These are phyloP conservation scores for Trichoderma oligosporum DNA, from an alignment of 2,329 filamentous ascomycete genomes.

Conservation along the genomic window DNA sequence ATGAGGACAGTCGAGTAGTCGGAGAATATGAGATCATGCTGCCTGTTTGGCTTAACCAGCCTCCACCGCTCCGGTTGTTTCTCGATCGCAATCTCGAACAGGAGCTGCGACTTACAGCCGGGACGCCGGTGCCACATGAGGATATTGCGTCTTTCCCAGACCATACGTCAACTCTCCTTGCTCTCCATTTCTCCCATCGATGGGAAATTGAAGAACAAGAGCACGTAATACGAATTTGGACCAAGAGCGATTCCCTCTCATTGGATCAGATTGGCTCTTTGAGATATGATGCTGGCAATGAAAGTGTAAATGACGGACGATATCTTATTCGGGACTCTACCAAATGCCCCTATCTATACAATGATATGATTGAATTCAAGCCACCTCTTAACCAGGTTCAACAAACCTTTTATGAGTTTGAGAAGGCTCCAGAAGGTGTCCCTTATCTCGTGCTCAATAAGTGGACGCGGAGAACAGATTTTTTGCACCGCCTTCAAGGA, in stretches of 20 bases:
- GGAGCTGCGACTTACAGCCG: constrained; percentile 28
- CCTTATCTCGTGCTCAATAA: constrained; percentile 48
- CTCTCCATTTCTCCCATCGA: constrained; percentile 48
- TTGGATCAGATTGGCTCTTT: constrained; percentile 32
- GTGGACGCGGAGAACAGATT: constrained; percentile 56
- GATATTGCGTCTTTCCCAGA: constrained; percentile 31
- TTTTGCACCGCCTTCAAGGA: constrained; percentile 45
- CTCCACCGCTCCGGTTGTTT: constrained; percentile 39
- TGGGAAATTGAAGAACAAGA: constrained; percentile 37
- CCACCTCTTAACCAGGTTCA: constrained; percentile 42
- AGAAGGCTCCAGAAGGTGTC: constrained; percentile 39
- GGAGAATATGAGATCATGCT: constrained; percentile 43
- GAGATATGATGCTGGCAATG: constrained; percentile 27
- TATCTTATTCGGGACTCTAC: constrained; percentile 41
- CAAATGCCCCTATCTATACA: constrained; percentile 40
- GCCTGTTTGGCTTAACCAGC: constrained; percentile 40
- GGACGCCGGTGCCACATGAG: constrained; percentile 21
- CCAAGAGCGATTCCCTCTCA: constrained; percentile 26
- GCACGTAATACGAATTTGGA: constrained; percentile 44
- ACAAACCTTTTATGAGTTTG: constrained; percentile 35
- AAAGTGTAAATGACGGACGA: constrained; percentile 23
- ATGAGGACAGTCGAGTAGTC: constrained; percentile 30
- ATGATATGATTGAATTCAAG: constrained; percentile 41
- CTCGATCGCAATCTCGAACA: constrained; percentile 37
- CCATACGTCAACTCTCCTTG: constrained; percentile 45